phyloP scores from a whole-genome alignment of 257 asterid species.

The Solanum lycopersicoides region DNA sequence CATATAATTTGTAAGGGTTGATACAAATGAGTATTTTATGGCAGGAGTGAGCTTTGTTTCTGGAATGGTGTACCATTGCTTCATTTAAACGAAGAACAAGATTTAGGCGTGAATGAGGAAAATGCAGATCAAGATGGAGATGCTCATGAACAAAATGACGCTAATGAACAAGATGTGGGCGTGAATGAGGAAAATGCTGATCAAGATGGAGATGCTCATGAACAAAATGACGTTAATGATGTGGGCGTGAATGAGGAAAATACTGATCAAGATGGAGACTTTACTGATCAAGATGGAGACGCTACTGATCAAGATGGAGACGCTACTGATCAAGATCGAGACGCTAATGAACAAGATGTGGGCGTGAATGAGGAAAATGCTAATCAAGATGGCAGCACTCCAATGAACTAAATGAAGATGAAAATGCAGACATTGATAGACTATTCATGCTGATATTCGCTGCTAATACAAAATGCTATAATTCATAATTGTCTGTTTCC shows the following conservation, averaged over 20 bases:
- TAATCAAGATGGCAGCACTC: background rate
- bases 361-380: background rate
- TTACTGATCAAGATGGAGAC: too few species aligned
- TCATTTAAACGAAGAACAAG: background rate
- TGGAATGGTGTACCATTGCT: background rate
- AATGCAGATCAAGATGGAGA: too few species aligned
- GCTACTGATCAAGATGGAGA: too few species aligned
- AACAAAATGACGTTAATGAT: too few species aligned
- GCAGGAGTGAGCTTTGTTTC: background rate
- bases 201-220: background rate
- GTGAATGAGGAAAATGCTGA: too few species aligned
- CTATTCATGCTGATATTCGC: background rate
- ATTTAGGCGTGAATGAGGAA: too few species aligned
- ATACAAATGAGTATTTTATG: background rate
- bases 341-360: too few species aligned
- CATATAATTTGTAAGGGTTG: background rate
- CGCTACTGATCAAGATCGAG: background rate
- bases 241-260: rapidly evolving
- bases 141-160: too few species aligned
- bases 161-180: too few species aligned
- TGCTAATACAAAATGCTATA: background rate
- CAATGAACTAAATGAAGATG: background rate
- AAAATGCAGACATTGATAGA: background rate
- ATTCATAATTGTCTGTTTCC: background rate
- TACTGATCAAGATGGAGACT: too few species aligned